Evolutionary conservation across 1,284 basidiomycete species (phyloP).

Genomic region (Apiotrichum porosum): DNA sequence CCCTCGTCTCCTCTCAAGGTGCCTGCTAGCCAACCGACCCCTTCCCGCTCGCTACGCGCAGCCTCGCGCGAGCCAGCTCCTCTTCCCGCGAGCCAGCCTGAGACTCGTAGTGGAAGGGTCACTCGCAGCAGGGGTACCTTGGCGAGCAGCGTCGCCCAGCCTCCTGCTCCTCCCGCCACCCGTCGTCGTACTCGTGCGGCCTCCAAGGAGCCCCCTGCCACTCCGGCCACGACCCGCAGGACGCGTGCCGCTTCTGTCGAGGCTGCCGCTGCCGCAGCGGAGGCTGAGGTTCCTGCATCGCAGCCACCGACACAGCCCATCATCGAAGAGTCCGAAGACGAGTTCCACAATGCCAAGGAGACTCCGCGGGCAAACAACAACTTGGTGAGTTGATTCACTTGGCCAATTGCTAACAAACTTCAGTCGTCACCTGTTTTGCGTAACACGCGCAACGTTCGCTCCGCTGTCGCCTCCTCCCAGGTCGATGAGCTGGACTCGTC

Average conservation of each 20-base stretch:
- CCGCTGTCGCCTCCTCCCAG: neutral
- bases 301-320: conserved; percentile 1
- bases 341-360: too few relatives aligned
- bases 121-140: too few relatives aligned
- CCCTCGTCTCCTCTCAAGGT: neutral
- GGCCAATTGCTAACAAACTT: neutral
- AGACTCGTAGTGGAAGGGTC: too few relatives aligned
- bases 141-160: neutral
- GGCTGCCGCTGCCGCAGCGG: neutral
- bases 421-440: neutral
- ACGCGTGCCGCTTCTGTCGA: neutral
- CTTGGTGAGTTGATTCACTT: neutral
- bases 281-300: too few relatives aligned
- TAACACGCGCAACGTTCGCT: neutral
- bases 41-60: neutral
- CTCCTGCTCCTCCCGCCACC: neutral
- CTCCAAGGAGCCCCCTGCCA: neutral
- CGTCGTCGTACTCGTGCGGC: neutral
- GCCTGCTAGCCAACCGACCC: neutral
- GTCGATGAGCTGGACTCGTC: neutral
- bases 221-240: neutral
- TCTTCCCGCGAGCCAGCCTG: neutral
- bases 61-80: neutral
- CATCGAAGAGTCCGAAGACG: conserved; percentile 6
- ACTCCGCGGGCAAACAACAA: neutral